Evolutionary conservation across 2,329 filamentous ascomycete species (phyloP).

Genomic region (Simplicillium aogashimaense): DNA sequence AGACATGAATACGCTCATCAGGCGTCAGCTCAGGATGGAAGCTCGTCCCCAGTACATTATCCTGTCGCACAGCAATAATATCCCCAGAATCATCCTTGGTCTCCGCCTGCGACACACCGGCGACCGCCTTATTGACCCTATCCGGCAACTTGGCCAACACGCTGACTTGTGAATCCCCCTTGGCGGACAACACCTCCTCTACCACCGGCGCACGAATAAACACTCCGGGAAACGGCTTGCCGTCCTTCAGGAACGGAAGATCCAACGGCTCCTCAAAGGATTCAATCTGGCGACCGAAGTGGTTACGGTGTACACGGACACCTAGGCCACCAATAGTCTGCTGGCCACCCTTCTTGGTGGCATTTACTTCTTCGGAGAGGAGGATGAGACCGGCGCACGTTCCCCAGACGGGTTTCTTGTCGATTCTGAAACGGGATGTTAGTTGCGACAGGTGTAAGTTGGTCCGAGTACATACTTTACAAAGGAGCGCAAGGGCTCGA

Average conservation of each 20-base stretch:
- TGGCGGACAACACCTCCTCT: constrained; percentile 55
- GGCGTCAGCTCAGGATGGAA: constrained; percentile 92
- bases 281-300: constrained; percentile 89
- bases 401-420: constrained; percentile 81
- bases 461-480: constrained; percentile 69
- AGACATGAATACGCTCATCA: constrained; percentile 80
- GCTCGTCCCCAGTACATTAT: constrained; percentile 87
- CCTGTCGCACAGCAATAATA: constrained; percentile 82
- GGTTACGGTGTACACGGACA: constrained; percentile 85
- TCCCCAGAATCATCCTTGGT: constrained; percentile 47
- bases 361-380: constrained; percentile 77
- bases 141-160: constrained; percentile 41
- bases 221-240: constrained; percentile 58
- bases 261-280: constrained; percentile 73
- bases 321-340: constrained; percentile 87
- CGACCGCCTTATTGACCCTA: constrained; percentile 25
- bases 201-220: constrained; percentile 95
- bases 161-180: constrained; percentile 28
- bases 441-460: too few relatives aligned
- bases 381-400: constrained; percentile 93
- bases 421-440: constrained; percentile 38
- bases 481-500: constrained; percentile 80
- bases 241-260: constrained; percentile 54
- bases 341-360: constrained; percentile 83
- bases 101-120: constrained; percentile 25